Evolutionary conservation across 2,329 filamentous ascomycete species (phyloP).

Genomic region (Microcyclosporella mali): DNA sequence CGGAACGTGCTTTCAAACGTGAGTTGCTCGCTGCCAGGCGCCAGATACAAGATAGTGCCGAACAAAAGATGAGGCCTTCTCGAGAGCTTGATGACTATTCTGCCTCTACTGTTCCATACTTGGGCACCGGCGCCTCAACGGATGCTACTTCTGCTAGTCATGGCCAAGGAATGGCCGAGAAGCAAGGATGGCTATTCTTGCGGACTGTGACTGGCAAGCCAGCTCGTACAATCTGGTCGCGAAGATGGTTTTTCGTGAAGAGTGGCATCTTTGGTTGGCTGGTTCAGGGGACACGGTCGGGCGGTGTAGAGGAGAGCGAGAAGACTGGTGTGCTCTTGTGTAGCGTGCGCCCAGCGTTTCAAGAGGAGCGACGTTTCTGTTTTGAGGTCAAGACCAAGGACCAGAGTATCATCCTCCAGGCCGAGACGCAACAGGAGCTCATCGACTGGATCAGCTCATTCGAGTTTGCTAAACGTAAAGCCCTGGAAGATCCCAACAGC

Average conservation of each 20-base stretch:
- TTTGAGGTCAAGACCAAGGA: slow-evolving; percentile 99
- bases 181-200: slow-evolving; percentile 91
- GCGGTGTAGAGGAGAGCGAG: slow-evolving; percentile 89
- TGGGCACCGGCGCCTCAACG: slow-evolving; percentile 61
- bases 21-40: slow-evolving; percentile 74
- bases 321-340: slow-evolving; percentile 93
- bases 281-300: slow-evolving; percentile 69
- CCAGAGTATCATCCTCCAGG: slow-evolving; percentile 79
- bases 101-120: slow-evolving; percentile 79
- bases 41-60: slow-evolving; percentile 72
- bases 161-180: slow-evolving; percentile 53
- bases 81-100: slow-evolving; percentile 91
- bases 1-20: slow-evolving; percentile 74
- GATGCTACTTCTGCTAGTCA: slow-evolving; percentile 52
- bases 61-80: slow-evolving; percentile 68
- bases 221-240: slow-evolving; percentile 79
- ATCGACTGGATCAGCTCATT: slow-evolving; percentile 92
- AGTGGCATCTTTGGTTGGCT: slow-evolving; percentile 96
- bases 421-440: slow-evolving; percentile 94
- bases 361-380: slow-evolving; percentile 91
- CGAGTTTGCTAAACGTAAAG: slow-evolving; percentile 87
- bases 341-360: slow-evolving; percentile 81
- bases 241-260: slow-evolving; percentile 92
- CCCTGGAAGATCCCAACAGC: slow-evolving; percentile 65
- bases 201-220: slow-evolving; percentile 80